Evolutionary conservation across 2,329 filamentous ascomycete genomes (phyloP), one percentile per base, ranked within the genome.

Genomic region (Aspergillus fumigatiaffinis): DNA sequence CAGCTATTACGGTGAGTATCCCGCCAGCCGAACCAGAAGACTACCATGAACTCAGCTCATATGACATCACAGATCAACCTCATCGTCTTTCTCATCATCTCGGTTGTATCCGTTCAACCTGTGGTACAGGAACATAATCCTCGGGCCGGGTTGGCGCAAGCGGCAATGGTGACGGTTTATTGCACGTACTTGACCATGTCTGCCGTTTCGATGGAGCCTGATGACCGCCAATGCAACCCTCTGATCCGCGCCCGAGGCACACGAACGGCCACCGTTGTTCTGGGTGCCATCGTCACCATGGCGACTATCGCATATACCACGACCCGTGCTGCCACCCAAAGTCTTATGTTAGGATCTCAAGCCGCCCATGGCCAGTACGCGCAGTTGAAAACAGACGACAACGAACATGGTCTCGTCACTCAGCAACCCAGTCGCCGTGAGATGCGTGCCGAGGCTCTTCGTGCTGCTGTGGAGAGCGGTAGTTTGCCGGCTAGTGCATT

Each of bases 181-280:
- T 99, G 94, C 84, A 97, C 94, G 47, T 99, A 99, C 72, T 85
- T 99, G 55, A 99, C 94, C 64, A 91, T 99, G 87, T 97, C 92
- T 2, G 94, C 94, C 26, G 94, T 99, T 1, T 96, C 92, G 55
- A 97, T 99, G 94, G 93, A 99, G 69, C 94, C 94, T 0, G 93
- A 97, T 73, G 87, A 97, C 79, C 88, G 90, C 66, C 84, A 90
- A 63, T 99, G 94, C 84, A 99, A 99, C 76, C 94, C 94, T 8
- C 82, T 99, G 32, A 82, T 97, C 60, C 77, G 85, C 53, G 92
- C 92, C 7, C 89, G 90, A 60, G 92, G 91, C 59, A 94, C 93
- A 9, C 86, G 94, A 60, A 95, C 90, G 7, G 94, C 92, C 1
- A 96, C 92, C 28, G 87, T 97, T 58, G 86, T 99, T 51, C 85